phyloP scores from a whole-genome alignment of 495 filamentous ascomycete species.

The Daldinia childiae region DNA sequence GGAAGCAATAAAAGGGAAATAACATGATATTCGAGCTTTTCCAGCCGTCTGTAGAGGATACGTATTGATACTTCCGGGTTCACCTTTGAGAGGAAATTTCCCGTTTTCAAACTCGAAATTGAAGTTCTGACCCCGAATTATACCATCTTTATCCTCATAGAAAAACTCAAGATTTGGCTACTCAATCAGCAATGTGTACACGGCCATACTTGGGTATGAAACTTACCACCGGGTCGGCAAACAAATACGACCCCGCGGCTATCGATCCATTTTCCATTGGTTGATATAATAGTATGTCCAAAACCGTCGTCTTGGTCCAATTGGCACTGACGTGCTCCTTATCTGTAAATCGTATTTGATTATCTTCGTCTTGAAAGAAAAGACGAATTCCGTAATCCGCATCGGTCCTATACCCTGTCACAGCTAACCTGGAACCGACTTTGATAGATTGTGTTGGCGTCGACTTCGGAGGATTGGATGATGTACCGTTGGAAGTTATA shows the following conservation, averaged over 20 bases:
- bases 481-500: constrained; percentile 22
- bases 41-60: constrained; percentile 30
- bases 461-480: background rate
- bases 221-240: constrained; percentile 24
- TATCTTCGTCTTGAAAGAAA: constrained; percentile 29
- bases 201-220: background rate
- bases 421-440: constrained; percentile 22
- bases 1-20: constrained; percentile 31
- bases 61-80: constrained; percentile 27
- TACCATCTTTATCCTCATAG: constrained; percentile 34
- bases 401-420: constrained; percentile 28
- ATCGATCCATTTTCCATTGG: constrained; percentile 26
- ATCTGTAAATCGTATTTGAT: constrained; percentile 27
- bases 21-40: constrained; percentile 17
- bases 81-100: constrained; percentile 27
- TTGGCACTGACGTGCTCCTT: constrained; percentile 21
- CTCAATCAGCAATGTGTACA: constrained; percentile 6
- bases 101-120: constrained; percentile 34
- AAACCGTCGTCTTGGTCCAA: constrained; percentile 18
- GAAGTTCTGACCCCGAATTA: constrained; percentile 37
- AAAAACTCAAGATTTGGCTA: constrained; percentile 39
- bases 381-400: constrained; percentile 32
- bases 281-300: constrained; percentile 27
- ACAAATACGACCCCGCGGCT: constrained; percentile 26
- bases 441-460: constrained; percentile 10